Conservation (phyloP, 2,329 filamentous ascomycete species). For the Ophiostoma perfectum region DNA sequence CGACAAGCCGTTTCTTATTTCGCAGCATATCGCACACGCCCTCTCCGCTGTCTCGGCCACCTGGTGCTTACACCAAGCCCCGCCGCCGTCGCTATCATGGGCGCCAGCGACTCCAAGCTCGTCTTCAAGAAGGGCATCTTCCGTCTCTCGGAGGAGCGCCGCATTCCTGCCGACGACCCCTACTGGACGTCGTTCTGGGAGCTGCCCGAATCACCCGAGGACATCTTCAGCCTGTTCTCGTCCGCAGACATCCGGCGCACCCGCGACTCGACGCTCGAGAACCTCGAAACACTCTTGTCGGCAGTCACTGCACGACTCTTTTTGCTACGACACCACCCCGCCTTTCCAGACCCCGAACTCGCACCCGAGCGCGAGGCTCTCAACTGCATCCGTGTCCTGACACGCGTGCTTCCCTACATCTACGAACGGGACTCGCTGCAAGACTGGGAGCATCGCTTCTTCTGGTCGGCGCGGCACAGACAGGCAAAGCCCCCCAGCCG, state of each 20-base stretch:
- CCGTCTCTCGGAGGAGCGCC: constrained; percentile 82
- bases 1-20: background rate
- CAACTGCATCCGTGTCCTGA: constrained; percentile 90
- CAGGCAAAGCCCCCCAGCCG: constrained; percentile 52
- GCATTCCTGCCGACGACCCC: constrained; percentile 79
- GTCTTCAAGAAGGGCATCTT: constrained; percentile 99
- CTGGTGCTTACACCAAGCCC: constrained; percentile 1
- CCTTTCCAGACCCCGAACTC: constrained; percentile 80
- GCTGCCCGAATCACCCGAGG: constrained; percentile 88
- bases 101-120: constrained; percentile 96
- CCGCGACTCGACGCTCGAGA: constrained; percentile 76
- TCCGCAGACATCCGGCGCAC: constrained; percentile 82
- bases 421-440: constrained; percentile 83
- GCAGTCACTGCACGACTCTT: constrained; percentile 79
- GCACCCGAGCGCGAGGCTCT: constrained; percentile 83
- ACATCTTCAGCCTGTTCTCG: constrained; percentile 94
- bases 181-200: constrained; percentile 99
- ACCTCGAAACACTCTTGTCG: constrained; percentile 82
- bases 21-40: background rate
- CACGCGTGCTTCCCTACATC: constrained; percentile 80
- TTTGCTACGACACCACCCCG: constrained; percentile 77
- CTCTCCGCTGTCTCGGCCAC: background rate
- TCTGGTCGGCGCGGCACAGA: constrained; percentile 73
- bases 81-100: constrained; percentile 55
- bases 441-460: constrained; percentile 87